Base-by-base conservation (phyloP, 2,329 filamentous ascomycete species). In the Erysiphe pulchra region DNA sequence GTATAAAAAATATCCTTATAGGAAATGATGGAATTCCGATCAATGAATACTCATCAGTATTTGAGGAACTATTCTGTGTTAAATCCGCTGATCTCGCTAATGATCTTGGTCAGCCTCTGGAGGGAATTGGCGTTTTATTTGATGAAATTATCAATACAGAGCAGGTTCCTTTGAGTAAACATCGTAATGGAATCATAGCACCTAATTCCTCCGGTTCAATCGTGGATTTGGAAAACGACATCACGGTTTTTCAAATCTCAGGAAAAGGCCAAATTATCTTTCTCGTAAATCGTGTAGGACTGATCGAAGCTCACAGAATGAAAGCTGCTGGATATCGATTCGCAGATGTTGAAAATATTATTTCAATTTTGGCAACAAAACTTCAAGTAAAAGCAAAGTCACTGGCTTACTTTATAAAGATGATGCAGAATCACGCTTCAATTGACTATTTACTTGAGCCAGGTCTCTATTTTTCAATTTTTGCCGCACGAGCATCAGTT, bases 31-130 rank as follows among this genome's bases (percentile, higher is more conserved):
- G 70, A 1, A 68, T 73, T 18, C 63, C 73, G 12, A 71, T 79
- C 45, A 66, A 73, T 11, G 70, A 82, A 48, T 87, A 87, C 57
- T 77, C 82, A 32, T 64, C 77, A 14, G 67, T 86, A 1, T 85
- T 92, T 57, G 75, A 82, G 20, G 81, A 92, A 56, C 67, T 86
- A 10, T 92, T 92, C 59, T 92, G 82, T 55, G 67, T 83, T 10
- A 79, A 83, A 2, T 83, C 84, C 1, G 67, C 75, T 6, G 71
- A 76, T n/a, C 69, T 92, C 8, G 80, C 84, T 0, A 66, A 71
- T 12, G 70, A 73, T 45, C 65, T 86, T 50, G 72, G 73, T 48
- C 70, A 71, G 38, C 67, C 70, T 3, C 61, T 87, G 1, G 66
- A 70, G 7, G 66, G 74, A 4, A 61, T 80, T 8, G 83, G 83